Evolutionary conservation across 148 eudicot species (phyloP).

Genomic region (Spergularia bocconei): DNA sequence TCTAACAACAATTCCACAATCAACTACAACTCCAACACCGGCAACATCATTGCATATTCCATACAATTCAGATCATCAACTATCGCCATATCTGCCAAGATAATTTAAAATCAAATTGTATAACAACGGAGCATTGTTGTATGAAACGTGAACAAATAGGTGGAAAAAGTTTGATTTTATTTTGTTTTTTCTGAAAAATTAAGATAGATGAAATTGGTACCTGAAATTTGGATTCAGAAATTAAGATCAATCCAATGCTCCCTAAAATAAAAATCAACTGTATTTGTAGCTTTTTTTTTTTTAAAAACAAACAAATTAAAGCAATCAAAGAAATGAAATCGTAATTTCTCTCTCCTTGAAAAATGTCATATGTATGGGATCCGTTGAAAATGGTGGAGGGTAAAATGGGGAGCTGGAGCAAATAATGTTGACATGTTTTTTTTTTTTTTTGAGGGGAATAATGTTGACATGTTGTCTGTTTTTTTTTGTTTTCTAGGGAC

Average conservation of each 20-base stretch:
- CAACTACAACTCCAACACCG: not conserved
- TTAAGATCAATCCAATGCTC: not conserved
- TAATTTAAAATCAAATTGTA: not conserved
- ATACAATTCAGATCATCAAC: constrained; percentile 19
- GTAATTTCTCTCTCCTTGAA: too few relatives aligned
- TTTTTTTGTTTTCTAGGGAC: too few relatives aligned
- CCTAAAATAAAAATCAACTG: not conserved
- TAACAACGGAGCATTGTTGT: not conserved
- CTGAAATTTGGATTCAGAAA: not conserved
- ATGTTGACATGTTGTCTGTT: too few relatives aligned
- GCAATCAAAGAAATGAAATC: too few relatives aligned
- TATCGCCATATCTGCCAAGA: constrained; percentile 11
- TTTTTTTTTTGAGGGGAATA: too few relatives aligned
- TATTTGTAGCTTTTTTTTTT: too few relatives aligned
- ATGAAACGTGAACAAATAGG: not conserved
- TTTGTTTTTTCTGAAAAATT: not conserved
- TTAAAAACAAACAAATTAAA: too few relatives aligned
- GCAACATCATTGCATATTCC: not conserved
- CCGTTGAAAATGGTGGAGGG: constrained; percentile 18
- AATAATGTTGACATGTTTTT: too few relatives aligned
- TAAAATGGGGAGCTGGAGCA: too few relatives aligned
- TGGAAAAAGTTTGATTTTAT: too few relatives aligned
- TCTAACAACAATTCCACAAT: not conserved
- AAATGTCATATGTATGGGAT: not conserved
- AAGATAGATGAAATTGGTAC: not conserved